Percentiles rank a stretch among this genome's conserved stretches.
Conservation (phyloP, 805 yeast species). For the Candida coleopterorum region DNA sequence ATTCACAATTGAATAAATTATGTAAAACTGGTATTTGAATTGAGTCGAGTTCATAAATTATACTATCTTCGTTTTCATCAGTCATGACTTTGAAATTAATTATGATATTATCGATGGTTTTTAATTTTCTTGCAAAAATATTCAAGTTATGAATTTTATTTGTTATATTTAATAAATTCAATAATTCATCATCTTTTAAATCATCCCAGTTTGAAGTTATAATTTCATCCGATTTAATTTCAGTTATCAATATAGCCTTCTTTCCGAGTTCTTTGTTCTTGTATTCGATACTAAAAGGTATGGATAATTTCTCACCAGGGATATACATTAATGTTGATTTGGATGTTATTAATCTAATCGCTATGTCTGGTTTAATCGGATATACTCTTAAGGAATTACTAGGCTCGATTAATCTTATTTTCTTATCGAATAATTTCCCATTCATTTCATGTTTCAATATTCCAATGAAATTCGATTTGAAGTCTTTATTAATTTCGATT, state of each 20-base stretch:
- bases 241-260: slow-evolving; percentile 8
- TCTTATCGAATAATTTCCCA: not conserved
- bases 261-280: slow-evolving; percentile 5
- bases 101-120: slow-evolving; percentile 1
- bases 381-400: slow-evolving; percentile 12
- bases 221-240: slow-evolving; percentile 6
- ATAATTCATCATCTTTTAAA: slow-evolving; percentile 37
- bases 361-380: slow-evolving; percentile 23
- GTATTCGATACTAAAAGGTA: slow-evolving; percentile 9
- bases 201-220: slow-evolving; percentile 29
- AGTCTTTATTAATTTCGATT: slow-evolving; percentile 6
- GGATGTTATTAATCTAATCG: not conserved
- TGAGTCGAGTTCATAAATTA: slow-evolving; percentile 20
- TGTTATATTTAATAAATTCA: slow-evolving; percentile 16
- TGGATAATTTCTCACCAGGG: slow-evolving; percentile 3
- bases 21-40: slow-evolving; percentile 20
- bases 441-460: not conserved
- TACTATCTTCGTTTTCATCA: slow-evolving; percentile 14
- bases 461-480: not conserved
- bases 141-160: slow-evolving; percentile 13
- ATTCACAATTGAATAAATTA: slow-evolving; percentile 19
- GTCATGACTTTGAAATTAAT: slow-evolving; percentile 24
- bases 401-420: slow-evolving; percentile 5
- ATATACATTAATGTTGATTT: slow-evolving; percentile 1
- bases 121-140: slow-evolving; percentile 9